These are phyloP conservation scores for Fusarium kyushuense DNA, from an alignment of 2,329 filamentous ascomycete genomes.

Conservation along the genomic window DNA sequence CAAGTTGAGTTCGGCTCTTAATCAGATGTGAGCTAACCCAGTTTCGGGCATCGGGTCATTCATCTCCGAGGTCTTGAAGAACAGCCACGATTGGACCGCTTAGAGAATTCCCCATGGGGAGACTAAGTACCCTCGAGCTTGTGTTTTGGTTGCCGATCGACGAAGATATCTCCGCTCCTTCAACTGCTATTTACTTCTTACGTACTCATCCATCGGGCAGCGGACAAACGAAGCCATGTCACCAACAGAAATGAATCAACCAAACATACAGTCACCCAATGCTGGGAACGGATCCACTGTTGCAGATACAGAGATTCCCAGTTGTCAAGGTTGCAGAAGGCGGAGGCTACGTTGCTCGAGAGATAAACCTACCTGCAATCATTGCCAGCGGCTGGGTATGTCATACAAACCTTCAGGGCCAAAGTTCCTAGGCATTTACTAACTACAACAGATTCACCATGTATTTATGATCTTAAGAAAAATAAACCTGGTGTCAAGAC, in stretches of 20 bases:
- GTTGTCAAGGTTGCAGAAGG: constrained; percentile 41
- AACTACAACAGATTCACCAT: constrained; percentile 19
- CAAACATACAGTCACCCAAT: constrained; percentile 2
- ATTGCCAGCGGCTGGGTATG: constrained; percentile 38
- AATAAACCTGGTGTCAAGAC: constrained; percentile 36
- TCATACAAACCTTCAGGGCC: neutral
- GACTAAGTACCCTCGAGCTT: neutral
- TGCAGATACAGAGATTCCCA: constrained; percentile 25
- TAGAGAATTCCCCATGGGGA: constrained; percentile 23
- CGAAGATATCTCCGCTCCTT: constrained; percentile 7
- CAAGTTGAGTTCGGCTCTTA: neutral
- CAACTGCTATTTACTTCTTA: neutral
- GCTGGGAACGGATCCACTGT: neutral
- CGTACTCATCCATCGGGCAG: constrained; percentile 30
- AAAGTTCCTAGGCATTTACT: neutral
- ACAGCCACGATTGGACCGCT: constrained; percentile 29
- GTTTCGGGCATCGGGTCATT: constrained; percentile 35
- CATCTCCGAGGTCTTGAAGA: constrained; percentile 12
- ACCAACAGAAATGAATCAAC: constrained; percentile 6
- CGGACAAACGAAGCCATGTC: constrained; percentile 23
- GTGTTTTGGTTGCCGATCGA: constrained; percentile 2
- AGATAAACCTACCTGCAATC: constrained; percentile 39
- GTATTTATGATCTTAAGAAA: constrained; percentile 34
- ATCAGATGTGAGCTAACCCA: neutral
- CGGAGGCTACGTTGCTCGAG: constrained; percentile 41